Base-by-base conservation (phyloP, 345 rosid genomes). In the Camelina hispida region DNA sequence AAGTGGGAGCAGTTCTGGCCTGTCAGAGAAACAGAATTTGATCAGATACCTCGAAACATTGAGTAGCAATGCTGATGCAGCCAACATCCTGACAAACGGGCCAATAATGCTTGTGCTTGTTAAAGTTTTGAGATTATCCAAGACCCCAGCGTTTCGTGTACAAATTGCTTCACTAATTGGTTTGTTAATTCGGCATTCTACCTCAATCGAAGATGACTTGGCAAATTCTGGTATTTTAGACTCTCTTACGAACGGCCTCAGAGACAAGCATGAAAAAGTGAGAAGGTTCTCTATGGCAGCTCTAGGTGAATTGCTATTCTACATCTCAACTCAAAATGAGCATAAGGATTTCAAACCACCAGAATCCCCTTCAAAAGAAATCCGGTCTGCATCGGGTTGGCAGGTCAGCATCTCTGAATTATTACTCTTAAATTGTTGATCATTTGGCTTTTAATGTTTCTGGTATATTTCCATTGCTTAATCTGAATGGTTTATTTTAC, bases 281-380 rank as follows among this genome's bases (percentile, higher is more conserved):
- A 86, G 99, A 80, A 84, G 98, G 79, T 92, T 95, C 74, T 90
- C 90, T 16, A 90, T 95, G 99, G 99, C 97, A 47, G 97, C 99
- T 81, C 81, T 95, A 76, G 99, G 99, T 56, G 99, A 95, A 82
- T 74, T 95, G 85, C 79, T 95, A 68, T 95, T 92, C 84, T 95
- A 95, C 78, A 86, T 95, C 70, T 92, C 99, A 78, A 90, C 99
- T 16, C 99, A 89, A 81, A 92, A 83, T 77, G 97, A 95, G 72
- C 90, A 90, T 34, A 87, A 78, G 76, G 93, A 87, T 48, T 85
- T 64, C 64, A 83, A 80, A 80, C 92, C 88, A 25, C 71, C 75
- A 35, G 97, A 95, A 81, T 89, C 97, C 73, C 97, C 97, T 40
- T 87, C 96, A 4, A 95, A 92, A 83, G 96, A 92, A 68, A 80